These are phyloP conservation scores for Omphalea diandra DNA, from an alignment of 441 rosid species.

Conservation along the genomic window DNA sequence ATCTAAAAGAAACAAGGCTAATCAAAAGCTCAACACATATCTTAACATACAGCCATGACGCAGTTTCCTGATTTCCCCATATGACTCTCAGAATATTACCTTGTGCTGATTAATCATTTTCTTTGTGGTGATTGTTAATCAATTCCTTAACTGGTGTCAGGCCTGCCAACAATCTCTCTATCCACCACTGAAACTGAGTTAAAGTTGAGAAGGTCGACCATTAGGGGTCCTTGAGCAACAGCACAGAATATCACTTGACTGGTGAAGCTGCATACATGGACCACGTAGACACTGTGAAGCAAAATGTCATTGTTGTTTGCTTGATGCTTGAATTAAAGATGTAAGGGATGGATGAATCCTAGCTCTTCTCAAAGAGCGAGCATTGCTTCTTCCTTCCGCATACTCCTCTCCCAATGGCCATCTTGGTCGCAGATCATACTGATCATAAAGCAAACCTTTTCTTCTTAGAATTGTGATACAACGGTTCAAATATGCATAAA, in stretches of 20 bases:
- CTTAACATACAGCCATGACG: neutral
- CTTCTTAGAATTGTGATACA: neutral
- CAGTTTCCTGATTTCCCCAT: neutral
- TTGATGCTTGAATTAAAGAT: conserved; percentile 67
- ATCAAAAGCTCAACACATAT: neutral
- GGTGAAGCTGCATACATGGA: neutral
- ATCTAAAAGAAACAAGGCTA: neutral
- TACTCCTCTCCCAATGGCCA: conserved; percentile 96
- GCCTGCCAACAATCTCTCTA: neutral
- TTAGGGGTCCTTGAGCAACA: neutral
- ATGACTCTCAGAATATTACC: neutral
- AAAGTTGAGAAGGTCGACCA: neutral
- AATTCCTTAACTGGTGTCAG: neutral
- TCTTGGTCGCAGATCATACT: conserved; percentile 93
- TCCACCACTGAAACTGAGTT: neutral
- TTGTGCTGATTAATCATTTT: neutral
- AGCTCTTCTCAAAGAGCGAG: conserved; percentile 79
- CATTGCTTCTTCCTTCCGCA: conserved; percentile 78
- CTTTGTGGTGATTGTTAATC: no score
- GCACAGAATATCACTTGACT: neutral
- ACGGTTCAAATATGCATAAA: neutral
- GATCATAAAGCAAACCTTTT: conserved; percentile 22
- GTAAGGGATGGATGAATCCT: conserved; percentile 90
- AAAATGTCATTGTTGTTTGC: conserved; percentile 33
- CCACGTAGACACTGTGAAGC: neutral